Evolutionary conservation across 23 red algal genomes (phyloP).

Genomic region (Gracilaria gracilis): DNA sequence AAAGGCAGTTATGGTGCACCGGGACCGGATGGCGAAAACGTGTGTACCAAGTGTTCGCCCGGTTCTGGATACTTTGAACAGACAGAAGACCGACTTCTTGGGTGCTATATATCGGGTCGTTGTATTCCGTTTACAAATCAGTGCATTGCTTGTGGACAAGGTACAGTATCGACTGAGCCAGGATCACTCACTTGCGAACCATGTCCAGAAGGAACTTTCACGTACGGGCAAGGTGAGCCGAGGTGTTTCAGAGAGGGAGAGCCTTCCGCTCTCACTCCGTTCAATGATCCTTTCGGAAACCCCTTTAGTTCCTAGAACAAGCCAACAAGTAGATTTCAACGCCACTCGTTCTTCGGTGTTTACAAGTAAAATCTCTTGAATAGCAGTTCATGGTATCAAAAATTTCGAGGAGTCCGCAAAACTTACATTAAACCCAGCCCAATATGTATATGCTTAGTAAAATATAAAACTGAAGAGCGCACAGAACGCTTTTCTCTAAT

Average conservation of each 20-base stretch:
- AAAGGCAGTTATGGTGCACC: neutral
- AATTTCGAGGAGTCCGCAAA: no score
- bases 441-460: no score
- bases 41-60: neutral
- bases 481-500: no score
- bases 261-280: neutral
- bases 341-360: no score
- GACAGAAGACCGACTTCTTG: neutral
- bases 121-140: neutral
- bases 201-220: conserved; percentile 9
- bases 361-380: no score
- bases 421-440: no score
- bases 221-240: neutral
- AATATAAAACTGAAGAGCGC: no score
- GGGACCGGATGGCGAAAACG: conserved; percentile 11
- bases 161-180: neutral
- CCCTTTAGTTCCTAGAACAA: no score
- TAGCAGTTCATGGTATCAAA: no score
- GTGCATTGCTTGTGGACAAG: neutral
- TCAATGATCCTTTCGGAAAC: conserved; percentile 17
- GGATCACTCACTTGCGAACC: neutral
- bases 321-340: no score
- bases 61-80: neutral
- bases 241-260: conserved; percentile 6
- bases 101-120: neutral